Evolutionary conservation across 371 early-diverging fungal species (phyloP).

Genomic region (Amoeboaphelidium protococcarum): DNA sequence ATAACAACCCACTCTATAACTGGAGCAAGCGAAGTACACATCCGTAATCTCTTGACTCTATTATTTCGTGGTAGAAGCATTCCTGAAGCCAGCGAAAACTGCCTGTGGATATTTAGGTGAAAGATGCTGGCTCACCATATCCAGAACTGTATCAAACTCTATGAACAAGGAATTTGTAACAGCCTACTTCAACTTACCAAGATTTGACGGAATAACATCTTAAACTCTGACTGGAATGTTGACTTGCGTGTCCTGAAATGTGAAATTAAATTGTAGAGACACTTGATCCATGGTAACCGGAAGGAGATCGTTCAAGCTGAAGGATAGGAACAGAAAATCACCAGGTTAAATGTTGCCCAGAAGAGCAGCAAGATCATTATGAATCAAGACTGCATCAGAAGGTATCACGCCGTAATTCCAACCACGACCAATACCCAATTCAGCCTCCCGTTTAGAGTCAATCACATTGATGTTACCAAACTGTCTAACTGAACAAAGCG

Average conservation of each 20-base stretch:
- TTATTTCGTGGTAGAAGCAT: neutral
- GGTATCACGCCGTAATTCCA: conserved; percentile 5
- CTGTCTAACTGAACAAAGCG: no score
- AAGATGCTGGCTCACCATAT: neutral
- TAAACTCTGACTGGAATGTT: neutral
- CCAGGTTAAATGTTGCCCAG: conserved; percentile 3
- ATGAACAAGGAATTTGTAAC: neutral
- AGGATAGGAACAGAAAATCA: neutral
- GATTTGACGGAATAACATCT: neutral
- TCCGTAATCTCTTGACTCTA: neutral
- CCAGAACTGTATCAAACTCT: conserved; percentile 4
- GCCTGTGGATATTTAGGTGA: neutral
- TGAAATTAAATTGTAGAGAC: neutral
- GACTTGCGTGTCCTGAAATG: neutral
- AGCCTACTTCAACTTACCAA: conserved; percentile 3
- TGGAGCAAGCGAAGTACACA: conserved; percentile 4
- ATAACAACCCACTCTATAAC: conserved; percentile 4
- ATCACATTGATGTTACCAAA: neutral
- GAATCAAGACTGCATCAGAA: conserved; percentile 1
- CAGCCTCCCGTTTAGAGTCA: conserved; percentile 5
- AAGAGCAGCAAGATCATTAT: neutral
- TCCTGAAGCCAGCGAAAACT: neutral
- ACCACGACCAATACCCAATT: conserved; percentile 3
- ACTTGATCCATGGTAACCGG: no score
- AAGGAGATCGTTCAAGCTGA: neutral